phyloP scores from a whole-genome alignment of 2,329 filamentous ascomycete species.

The Cladorrhinum sp. region DNA sequence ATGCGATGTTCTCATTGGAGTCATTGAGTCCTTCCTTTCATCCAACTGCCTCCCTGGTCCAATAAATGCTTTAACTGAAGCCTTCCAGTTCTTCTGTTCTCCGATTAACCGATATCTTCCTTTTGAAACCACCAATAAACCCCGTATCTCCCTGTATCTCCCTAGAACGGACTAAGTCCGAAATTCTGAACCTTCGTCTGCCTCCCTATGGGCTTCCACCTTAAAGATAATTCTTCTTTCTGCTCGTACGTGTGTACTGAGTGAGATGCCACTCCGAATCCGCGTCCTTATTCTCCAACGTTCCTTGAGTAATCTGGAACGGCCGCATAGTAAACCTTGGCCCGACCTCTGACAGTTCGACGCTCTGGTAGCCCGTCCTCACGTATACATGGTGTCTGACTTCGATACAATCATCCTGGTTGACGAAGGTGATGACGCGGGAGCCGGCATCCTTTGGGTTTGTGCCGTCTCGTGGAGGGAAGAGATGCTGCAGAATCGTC shows the following conservation, averaged over 20 bases:
- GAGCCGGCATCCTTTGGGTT: constrained; percentile 77
- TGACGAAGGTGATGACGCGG: constrained; percentile 89
- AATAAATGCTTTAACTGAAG: too few relatives aligned
- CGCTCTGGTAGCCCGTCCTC: constrained; percentile 82
- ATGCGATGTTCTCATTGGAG: too few relatives aligned
- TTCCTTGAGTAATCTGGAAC: constrained; percentile 90
- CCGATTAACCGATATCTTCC: too few relatives aligned
- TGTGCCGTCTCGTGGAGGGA: constrained; percentile 79
- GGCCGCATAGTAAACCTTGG: constrained; percentile 96
- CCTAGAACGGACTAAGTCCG: too few relatives aligned
- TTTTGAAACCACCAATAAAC: too few relatives aligned
- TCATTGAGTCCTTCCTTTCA: too few relatives aligned
- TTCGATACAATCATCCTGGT: constrained; percentile 90
- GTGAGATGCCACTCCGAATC: constrained; percentile 96
- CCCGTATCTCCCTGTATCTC: too few relatives aligned
- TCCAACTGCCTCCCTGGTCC: too few relatives aligned
- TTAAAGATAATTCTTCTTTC: constrained; percentile 94
- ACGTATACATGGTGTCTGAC: constrained; percentile 90
- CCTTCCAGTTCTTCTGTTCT: too few relatives aligned
- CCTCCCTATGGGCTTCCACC: too few relatives aligned
- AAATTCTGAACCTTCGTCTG: too few relatives aligned
- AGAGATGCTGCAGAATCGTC: constrained; percentile 89
- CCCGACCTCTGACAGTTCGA: constrained; percentile 85
- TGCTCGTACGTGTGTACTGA: constrained; percentile 88
- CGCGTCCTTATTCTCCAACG: constrained; percentile 89